phyloP scores from a whole-genome alignment of 768 basidiomycete genomes.

The Leccinum variicolor region DNA sequence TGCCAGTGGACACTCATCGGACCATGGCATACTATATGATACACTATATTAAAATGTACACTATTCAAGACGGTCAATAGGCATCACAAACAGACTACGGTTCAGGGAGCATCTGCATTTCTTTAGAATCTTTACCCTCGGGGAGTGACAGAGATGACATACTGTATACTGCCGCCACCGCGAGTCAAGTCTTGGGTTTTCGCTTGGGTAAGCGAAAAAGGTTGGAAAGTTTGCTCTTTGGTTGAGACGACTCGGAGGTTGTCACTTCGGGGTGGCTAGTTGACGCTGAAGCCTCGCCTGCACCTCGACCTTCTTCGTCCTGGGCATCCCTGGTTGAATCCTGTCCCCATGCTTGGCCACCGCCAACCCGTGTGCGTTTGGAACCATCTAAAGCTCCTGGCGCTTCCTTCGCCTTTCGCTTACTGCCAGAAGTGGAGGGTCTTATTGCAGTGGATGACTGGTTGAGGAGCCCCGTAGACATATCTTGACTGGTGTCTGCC shows the following conservation, averaged over 20 bases:
- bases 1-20: no score
- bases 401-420: not conserved
- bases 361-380: not conserved
- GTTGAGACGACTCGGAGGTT: not conserved
- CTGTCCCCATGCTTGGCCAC: not conserved
- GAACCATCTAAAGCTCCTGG: not conserved
- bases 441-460: not conserved
- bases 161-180: no score
- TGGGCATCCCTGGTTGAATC: not conserved
- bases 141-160: no score
- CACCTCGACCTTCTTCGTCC: not conserved
- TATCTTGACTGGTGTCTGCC: not conserved
- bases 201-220: not conserved
- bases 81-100: no score
- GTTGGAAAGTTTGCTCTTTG: fast-evolving
- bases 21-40: no score
- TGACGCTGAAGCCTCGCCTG: not conserved
- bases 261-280: not conserved
- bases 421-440: not conserved
- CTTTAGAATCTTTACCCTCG: no score
- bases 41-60: no score
- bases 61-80: no score
- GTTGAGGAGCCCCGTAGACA: not conserved
- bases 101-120: no score
- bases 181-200: not conserved